Conservation (phyloP, 768 basidiomycete genomes). For the Sporobolomyces phaffii region DNA sequence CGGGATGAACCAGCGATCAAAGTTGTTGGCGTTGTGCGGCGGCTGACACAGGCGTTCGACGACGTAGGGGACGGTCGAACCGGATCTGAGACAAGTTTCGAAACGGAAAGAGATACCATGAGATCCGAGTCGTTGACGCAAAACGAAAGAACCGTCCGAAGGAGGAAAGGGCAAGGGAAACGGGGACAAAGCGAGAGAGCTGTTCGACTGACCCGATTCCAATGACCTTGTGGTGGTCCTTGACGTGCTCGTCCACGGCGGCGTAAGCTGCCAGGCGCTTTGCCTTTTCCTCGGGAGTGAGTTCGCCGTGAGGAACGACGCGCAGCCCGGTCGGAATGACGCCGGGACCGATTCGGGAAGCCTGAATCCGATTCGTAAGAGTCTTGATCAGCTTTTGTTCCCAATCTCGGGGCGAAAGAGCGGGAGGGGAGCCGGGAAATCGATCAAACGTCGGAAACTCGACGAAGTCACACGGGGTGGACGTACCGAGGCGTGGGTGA, state of each 20-base stretch:
- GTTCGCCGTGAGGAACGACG: slow-evolving; percentile 19
- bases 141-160: too few relatives aligned
- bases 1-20: slow-evolving; percentile 55
- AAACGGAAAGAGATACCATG: too few relatives aligned
- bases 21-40: slow-evolving; percentile 67
- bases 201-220: slow-evolving; percentile 45
- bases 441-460: too few relatives aligned
- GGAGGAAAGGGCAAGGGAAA: too few relatives aligned
- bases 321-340: slow-evolving; percentile 22
- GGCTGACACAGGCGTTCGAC: slow-evolving; percentile 79
- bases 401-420: neutral
- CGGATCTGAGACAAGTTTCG: slow-evolving; percentile 50
- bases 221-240: slow-evolving; percentile 63
- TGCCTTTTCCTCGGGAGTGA: slow-evolving; percentile 56
- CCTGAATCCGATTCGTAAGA: too few relatives aligned
- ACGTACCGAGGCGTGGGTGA: slow-evolving; percentile 30
- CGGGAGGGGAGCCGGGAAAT: neutral
- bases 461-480: too few relatives aligned
- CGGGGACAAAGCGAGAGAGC: too few relatives aligned
- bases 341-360: slow-evolving; percentile 31
- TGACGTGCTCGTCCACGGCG: slow-evolving; percentile 84
- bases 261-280: slow-evolving; percentile 89
- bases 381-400: too few relatives aligned
- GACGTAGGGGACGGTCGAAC: slow-evolving; percentile 63
- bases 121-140: too few relatives aligned